A percentile compares a stretch with the other conserved stretches of the same genome.
Conservation (phyloP, 2,329 filamentous ascomycete species). For the Aureobasidium sp. region DNA sequence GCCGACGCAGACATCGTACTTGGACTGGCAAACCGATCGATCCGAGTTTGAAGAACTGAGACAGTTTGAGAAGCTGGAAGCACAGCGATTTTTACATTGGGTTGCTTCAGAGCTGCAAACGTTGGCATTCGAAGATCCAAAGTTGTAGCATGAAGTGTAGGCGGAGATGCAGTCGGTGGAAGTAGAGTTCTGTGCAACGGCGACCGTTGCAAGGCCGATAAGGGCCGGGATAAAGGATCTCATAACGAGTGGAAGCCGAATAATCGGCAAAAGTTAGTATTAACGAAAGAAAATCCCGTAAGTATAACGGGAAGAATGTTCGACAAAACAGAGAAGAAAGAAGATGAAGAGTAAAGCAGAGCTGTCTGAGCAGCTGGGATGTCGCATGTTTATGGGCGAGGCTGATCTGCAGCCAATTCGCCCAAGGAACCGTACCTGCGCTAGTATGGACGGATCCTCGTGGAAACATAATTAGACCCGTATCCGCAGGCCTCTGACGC, state of each 20-base stretch:
- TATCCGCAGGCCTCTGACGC: conserved; percentile 7
- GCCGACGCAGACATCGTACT: too few species aligned
- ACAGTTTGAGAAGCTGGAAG: too few species aligned
- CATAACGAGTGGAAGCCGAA: conserved; percentile 7
- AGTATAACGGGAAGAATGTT: not conserved
- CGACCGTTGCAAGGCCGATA: not conserved
- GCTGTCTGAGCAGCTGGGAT: not conserved
- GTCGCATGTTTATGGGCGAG: conserved; percentile 2
- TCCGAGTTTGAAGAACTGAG: too few species aligned
- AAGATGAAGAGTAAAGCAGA: not conserved
- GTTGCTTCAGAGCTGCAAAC: not conserved
- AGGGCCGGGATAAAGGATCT: not conserved
- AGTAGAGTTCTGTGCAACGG: conserved; percentile 2
- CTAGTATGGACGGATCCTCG: conserved; percentile 5
- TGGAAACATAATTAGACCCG: conserved; percentile 7
- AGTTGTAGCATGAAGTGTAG: not conserved
- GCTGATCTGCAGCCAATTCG: conserved; percentile 3
- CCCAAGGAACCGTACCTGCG: conserved; percentile 3
- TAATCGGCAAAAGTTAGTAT: not conserved
- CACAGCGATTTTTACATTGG: too few species aligned
- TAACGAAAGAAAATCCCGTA: not conserved
- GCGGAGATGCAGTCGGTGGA: not conserved
- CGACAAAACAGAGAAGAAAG: not conserved
- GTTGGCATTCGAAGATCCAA: not conserved
- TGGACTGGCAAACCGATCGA: too few species aligned